Evolutionary conservation across 2,329 filamentous ascomycete species (phyloP), one percentile per base, ranked within the genome.

Genomic region (Neocucurbitaria cava): DNA sequence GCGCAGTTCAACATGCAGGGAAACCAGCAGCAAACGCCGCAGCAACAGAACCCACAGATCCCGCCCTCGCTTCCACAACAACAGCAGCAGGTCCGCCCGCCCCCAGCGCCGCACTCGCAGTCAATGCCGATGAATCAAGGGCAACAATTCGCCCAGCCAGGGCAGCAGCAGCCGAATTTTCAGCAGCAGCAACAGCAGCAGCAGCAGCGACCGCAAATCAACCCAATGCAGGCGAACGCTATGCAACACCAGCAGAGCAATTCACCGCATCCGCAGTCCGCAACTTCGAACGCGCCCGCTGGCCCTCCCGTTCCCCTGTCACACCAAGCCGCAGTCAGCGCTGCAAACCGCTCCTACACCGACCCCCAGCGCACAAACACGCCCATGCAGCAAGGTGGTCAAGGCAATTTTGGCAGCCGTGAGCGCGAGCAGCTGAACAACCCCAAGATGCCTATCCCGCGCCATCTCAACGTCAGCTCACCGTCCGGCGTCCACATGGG

Each of bases 381-480:
- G 6, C 73, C 73, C 10, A 67, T 74, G 62, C 70, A 73, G 45
- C 61, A 59, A 44, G 64, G 62, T 20, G 66, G 64, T 11, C 67
- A 69, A 39, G 62, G 69, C 31, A 71, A 58, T 55, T 75, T 76
- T 41, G 73, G 70, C 38, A 74, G 67, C 49, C 72, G 71, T 21
- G 71, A 75, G 53, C 71, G 73, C 49, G 72, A 77, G 52, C 74
- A 75, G 57, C 68, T 74, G 44, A 71, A 73, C 78, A 85, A 83
- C 63, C 78, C 82, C 41, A 92, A 92, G 72, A 89, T 95, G 80
- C 88, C 88, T 0, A 96, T 96, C 45, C 89, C 92, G 2, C 96
- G 96, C 76, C 87, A 85, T 35, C 83, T 98, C 43, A 88, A 89
- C 41, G 86, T 89, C 6, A 83, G 87, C 47, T 82, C 88, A 39